These are phyloP conservation scores for Trypanosoma congolense DNA, from an alignment of 208 protist species.

Conservation along the genomic window DNA sequence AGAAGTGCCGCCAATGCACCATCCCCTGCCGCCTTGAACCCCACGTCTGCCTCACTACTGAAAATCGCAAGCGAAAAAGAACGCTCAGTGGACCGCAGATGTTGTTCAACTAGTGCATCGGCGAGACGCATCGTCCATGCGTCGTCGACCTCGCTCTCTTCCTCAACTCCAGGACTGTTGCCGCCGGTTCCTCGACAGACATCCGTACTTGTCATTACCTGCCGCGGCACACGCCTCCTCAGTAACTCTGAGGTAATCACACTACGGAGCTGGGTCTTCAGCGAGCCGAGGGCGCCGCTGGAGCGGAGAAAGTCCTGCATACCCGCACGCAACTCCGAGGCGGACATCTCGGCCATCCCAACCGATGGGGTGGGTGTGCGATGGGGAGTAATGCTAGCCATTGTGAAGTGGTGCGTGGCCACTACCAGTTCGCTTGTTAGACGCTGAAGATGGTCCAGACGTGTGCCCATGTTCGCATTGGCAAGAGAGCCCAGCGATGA, in stretches of 20 bases:
- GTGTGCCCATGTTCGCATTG: no score
- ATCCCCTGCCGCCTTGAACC: conserved; percentile 16
- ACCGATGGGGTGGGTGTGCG: neutral
- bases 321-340: conserved; percentile 62
- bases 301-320: conserved; percentile 73
- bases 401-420: conserved; percentile 15
- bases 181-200: conserved; percentile 1
- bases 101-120: conserved; percentile 76
- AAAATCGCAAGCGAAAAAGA: conserved; percentile 79
- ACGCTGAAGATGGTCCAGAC: no score
- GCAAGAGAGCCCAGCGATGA: no score
- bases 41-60: conserved; percentile 65
- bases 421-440: no score
- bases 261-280: conserved; percentile 82
- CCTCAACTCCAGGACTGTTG: neutral
- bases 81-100: conserved; percentile 67
- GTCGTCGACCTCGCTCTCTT: conserved; percentile 14
- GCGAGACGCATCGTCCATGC: conserved; percentile 50
- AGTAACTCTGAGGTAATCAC: conserved; percentile 74
- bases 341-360: conserved; percentile 19
- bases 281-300: conserved; percentile 60
- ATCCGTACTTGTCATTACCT: neutral
- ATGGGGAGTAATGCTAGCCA: neutral
- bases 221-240: conserved; percentile 24
- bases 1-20: conserved; percentile 28